A percentile compares a stretch with the other conserved stretches of the same genome.
Conservation (phyloP, 768 basidiomycete species). For the Daedaleopsis nitida region DNA sequence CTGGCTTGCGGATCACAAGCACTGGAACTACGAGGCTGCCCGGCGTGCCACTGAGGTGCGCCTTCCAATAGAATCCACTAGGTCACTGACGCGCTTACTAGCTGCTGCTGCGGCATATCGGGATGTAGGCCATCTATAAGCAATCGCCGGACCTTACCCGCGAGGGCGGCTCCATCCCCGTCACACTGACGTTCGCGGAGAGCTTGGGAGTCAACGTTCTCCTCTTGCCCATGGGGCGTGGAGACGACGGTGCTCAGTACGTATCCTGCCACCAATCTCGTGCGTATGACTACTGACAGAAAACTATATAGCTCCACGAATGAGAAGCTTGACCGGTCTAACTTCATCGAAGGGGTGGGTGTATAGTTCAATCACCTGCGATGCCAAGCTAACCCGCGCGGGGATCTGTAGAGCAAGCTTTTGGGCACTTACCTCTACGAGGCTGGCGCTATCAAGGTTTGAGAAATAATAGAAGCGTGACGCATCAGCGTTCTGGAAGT, state of each 20-base stretch:
- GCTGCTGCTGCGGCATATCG: not conserved
- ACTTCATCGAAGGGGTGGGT: conserved; percentile 84
- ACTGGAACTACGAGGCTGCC: conserved; percentile 94
- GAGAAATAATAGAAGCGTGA: not conserved
- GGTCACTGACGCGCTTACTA: not conserved
- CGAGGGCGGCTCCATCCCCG: conserved; percentile 94
- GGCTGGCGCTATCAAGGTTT: conserved; percentile 37
- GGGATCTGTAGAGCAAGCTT: conserved; percentile 57
- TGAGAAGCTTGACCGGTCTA: conserved; percentile 90
- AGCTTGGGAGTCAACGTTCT: conserved; percentile 84
- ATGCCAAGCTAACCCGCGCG: no score
- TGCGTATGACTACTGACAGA: not conserved
- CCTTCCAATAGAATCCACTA: not conserved
- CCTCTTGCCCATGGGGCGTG: conserved; percentile 89
- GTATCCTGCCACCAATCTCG: conserved; percentile 31
- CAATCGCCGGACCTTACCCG: conserved; percentile 81
- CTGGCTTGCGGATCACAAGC: conserved; percentile 83
- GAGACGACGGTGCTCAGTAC: conserved; percentile 93
- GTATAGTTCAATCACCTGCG: not conserved
- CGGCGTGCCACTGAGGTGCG: conserved; percentile 77
- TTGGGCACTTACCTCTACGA: conserved; percentile 84
- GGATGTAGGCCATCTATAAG: conserved; percentile 54
- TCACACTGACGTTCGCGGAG: conserved; percentile 93
- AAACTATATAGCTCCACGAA: conserved; percentile 70
- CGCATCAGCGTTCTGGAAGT: not conserved